Evolutionary conservation across 352 stramenopile genomes (phyloP).

Genomic region (Halophytophthora polymorphica): DNA sequence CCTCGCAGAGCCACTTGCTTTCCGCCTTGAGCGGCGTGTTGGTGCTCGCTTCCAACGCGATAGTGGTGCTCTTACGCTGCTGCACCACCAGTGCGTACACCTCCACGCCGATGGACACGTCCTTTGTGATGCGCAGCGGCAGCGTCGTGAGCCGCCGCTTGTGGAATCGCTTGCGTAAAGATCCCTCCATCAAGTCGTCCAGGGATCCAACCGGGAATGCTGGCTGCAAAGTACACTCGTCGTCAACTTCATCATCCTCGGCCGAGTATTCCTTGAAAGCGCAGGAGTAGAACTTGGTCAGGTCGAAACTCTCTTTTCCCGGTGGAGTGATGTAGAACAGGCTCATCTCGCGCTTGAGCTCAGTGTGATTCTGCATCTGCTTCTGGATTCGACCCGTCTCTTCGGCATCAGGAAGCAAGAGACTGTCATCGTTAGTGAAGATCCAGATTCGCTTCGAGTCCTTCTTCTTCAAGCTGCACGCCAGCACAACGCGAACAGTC

Average conservation of each 20-base stretch:
- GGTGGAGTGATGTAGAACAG: constrained; percentile 75
- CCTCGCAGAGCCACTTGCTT: constrained; percentile 85
- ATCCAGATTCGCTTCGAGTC: constrained; percentile 84
- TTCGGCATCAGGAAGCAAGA: constrained; percentile 42
- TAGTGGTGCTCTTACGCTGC: constrained; percentile 58
- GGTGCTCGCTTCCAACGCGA: constrained; percentile 65
- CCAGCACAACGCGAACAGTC: constrained; percentile 3
- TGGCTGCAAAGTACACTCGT: constrained; percentile 44
- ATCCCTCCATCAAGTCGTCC: constrained; percentile 75
- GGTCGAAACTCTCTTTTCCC: constrained; percentile 47
- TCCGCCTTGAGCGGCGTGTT: constrained; percentile 75
- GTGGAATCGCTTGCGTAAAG: constrained; percentile 75
- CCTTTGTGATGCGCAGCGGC: constrained; percentile 60
- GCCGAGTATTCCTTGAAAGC: constrained; percentile 65
- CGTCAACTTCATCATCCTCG: constrained; percentile 12
- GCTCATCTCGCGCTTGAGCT: constrained; percentile 72
- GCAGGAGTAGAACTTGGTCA: constrained; percentile 58
- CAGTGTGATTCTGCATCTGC: constrained; percentile 81
- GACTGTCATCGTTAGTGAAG: constrained; percentile 80
- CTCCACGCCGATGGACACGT: constrained; percentile 76
- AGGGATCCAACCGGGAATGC: constrained; percentile 72
- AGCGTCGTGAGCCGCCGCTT: constrained; percentile 75
- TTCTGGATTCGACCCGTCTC: constrained; percentile 66
- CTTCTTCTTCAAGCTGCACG: constrained; percentile 76
- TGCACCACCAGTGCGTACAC: constrained; percentile 60